Conservation (phyloP, 2,329 filamentous ascomycete species). For the Paraphoma sp. region DNA sequence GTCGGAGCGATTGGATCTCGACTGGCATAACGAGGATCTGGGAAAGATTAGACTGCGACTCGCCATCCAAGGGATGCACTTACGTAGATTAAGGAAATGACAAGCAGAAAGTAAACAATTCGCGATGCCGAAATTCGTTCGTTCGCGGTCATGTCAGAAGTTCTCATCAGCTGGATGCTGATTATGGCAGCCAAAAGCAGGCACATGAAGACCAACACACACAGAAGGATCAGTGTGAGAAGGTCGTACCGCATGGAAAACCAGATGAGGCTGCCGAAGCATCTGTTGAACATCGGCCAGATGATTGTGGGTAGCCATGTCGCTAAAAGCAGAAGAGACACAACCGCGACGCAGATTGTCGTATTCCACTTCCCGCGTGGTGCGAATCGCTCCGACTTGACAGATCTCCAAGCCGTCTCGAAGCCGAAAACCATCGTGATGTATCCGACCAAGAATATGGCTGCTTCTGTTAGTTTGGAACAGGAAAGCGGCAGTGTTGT, state of each 20-base stretch:
- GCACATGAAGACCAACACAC: slow-evolving; percentile 59
- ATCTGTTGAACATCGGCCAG: slow-evolving; percentile 63
- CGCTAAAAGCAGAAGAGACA: slow-evolving; percentile 60
- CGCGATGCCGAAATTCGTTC: slow-evolving; percentile 70
- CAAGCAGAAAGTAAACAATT: slow-evolving; percentile 71
- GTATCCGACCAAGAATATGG: slow-evolving; percentile 70
- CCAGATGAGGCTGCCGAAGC: slow-evolving; percentile 73
- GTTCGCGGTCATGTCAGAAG: slow-evolving; percentile 61
- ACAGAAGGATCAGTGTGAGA: slow-evolving; percentile 62
- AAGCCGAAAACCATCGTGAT: slow-evolving; percentile 70
- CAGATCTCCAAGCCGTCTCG: slow-evolving; percentile 65
- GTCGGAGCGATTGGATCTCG: slow-evolving; percentile 60
- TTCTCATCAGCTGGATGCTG: slow-evolving; percentile 64
- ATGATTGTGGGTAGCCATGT: slow-evolving; percentile 67
- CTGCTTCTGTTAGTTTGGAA: slow-evolving; percentile 50
- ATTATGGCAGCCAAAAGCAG: slow-evolving; percentile 61
- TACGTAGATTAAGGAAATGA: slow-evolving; percentile 63
- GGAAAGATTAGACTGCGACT: slow-evolving; percentile 5
- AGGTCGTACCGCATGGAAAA: slow-evolving; percentile 68
- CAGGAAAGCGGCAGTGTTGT: neutral
- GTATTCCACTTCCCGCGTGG: slow-evolving; percentile 67
- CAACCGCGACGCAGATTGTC: slow-evolving; percentile 60
- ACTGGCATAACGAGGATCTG: slow-evolving; percentile 69
- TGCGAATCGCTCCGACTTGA: slow-evolving; percentile 63
- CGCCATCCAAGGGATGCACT: slow-evolving; percentile 46